Conservation (phyloP, 805 yeast species). For the Starmerella asiatica region DNA sequence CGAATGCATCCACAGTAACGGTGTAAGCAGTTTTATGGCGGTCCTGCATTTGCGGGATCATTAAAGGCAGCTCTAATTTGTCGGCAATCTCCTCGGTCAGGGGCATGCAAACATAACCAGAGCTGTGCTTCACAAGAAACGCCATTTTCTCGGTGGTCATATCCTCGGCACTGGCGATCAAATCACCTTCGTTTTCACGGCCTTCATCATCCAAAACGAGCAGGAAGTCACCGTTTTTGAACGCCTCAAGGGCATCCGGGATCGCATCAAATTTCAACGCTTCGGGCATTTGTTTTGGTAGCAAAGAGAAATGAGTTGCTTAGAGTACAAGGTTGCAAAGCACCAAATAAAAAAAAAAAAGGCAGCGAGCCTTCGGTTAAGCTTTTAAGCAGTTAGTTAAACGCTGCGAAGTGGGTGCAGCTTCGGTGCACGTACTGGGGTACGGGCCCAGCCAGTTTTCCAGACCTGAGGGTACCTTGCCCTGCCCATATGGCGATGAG, state of each 20-base stretch:
- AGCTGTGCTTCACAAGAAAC: slow-evolving; percentile 59
- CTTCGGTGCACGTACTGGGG: no score
- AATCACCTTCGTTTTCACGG: slow-evolving; percentile 95
- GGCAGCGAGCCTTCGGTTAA: no score
- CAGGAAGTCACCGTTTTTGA: slow-evolving; percentile 64
- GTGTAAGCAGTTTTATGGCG: slow-evolving; percentile 97
- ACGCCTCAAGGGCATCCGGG: slow-evolving; percentile 60
- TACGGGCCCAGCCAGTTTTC: no score
- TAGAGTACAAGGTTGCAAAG: no score
- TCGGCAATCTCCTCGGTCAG: slow-evolving; percentile 67
- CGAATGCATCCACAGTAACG: slow-evolving; percentile 69
- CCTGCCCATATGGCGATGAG: no score
- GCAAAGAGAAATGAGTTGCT: no score
- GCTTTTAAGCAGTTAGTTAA: no score
- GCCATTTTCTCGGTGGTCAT: slow-evolving; percentile 83
- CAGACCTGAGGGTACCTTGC: no score
- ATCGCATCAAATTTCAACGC: slow-evolving; percentile 36
- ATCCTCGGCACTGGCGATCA: slow-evolving; percentile 79
- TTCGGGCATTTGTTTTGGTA: background rate
- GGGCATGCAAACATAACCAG: slow-evolving; percentile 90
- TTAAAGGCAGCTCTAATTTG: slow-evolving; percentile 59
- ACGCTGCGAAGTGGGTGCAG: no score
- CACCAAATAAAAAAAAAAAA: no score
- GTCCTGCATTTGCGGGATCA: slow-evolving; percentile 54
- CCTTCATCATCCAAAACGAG: slow-evolving; percentile 95